Conservation (phyloP, 306 rosid species). For the Morella rubra region DNA sequence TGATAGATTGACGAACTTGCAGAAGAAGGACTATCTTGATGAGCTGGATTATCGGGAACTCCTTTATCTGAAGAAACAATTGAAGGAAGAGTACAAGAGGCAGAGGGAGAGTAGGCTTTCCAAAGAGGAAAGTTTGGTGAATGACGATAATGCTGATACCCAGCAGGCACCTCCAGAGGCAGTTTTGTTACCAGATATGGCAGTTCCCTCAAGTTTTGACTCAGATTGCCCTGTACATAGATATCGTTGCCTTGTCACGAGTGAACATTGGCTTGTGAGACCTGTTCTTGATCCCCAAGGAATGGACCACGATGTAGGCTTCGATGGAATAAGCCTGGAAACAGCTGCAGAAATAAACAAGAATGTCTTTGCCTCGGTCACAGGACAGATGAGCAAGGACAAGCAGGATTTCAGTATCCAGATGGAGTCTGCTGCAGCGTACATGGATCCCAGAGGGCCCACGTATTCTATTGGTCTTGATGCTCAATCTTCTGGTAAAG, state of each 20-base stretch:
- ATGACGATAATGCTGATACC: conserved; percentile 44
- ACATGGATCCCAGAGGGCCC: conserved; percentile 57
- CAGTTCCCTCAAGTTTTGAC: conserved; percentile 76
- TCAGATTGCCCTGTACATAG: conserved; percentile 62
- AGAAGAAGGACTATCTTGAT: conserved; percentile 75
- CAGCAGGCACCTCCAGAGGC: conserved; percentile 63
- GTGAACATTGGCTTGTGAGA: conserved; percentile 78
- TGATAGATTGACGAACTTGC: conserved; percentile 65
- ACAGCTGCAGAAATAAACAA: conserved; percentile 53
- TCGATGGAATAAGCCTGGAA: conserved; percentile 89
- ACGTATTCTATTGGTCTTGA: conserved; percentile 68
- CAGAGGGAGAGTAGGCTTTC: conserved; percentile 49
- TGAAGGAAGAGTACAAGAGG: conserved; percentile 65
- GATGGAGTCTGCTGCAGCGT: conserved; percentile 79
- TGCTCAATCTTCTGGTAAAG: conserved; percentile 77
- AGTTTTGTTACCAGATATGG: conserved; percentile 78
- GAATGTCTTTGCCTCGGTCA: conserved; percentile 51
- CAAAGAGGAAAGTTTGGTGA: conserved; percentile 33
- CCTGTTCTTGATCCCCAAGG: conserved; percentile 97
- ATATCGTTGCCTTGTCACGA: conserved; percentile 68
- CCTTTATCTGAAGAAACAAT: conserved; percentile 84
- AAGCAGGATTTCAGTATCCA: conserved; percentile 76
- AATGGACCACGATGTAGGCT: conserved; percentile 94
- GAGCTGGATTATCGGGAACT: conserved; percentile 95
- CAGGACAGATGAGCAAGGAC: conserved; percentile 84